Conservation (phyloP, 163 green algal species). For the Chlorella variabilis region DNA sequence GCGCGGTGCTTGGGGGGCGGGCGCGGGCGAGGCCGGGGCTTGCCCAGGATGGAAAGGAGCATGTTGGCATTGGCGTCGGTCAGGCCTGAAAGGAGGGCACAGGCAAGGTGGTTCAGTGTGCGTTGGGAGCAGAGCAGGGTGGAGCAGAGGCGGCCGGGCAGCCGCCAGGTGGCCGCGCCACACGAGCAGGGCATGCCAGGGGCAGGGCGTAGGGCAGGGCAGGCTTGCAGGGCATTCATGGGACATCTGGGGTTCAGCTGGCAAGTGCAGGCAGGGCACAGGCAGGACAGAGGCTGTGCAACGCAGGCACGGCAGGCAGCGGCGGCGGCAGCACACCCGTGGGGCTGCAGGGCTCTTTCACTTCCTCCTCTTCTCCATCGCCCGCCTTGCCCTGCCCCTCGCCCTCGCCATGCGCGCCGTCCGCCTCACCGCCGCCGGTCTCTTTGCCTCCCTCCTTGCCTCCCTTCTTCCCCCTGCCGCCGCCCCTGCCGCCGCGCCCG, state of each 20-base stretch:
- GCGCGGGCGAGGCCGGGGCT: too few relatives aligned
- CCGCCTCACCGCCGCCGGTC: not conserved
- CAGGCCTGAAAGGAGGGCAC: not conserved
- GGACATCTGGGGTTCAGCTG: too few relatives aligned
- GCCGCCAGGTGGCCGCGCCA: too few relatives aligned
- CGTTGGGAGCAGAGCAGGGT: too few relatives aligned
- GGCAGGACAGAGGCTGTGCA: not conserved
- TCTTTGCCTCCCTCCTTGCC: not conserved
- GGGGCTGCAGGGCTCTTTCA: not conserved
- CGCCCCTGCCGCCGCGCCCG: not conserved
- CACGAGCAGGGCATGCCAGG: not conserved
- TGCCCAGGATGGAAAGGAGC: slow-evolving; percentile 18
- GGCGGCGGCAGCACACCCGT: not conserved
- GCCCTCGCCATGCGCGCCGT: not conserved
- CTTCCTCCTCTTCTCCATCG: not conserved
- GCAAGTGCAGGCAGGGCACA: not conserved
- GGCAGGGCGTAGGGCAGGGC: too few relatives aligned
- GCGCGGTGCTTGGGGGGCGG: too few relatives aligned
- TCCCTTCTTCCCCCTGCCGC: not conserved
- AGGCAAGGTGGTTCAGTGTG: too few relatives aligned
- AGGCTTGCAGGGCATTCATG: too few relatives aligned
- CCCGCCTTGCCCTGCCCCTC: not conserved
- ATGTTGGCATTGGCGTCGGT: slow-evolving; percentile 12
- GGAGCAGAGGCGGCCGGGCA: too few relatives aligned
- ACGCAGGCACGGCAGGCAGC: not conserved